phyloP scores from a whole-genome alignment of 768 basidiomycete genomes.

The Naematelia aurantialba region DNA sequence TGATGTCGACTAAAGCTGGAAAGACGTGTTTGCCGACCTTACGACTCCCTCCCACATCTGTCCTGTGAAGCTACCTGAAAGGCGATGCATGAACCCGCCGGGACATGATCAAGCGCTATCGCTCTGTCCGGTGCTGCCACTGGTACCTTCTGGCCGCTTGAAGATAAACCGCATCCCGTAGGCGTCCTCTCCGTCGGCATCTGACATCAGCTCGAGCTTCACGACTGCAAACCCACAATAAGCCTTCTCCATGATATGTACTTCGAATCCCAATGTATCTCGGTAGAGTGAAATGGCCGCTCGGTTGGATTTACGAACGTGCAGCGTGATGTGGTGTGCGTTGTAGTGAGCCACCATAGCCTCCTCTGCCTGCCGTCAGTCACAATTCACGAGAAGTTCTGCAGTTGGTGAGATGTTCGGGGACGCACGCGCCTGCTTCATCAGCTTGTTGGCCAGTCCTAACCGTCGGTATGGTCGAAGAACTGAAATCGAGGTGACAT shows the following conservation, averaged over 20 bases:
- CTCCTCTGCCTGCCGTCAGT: slow-evolving; percentile 62
- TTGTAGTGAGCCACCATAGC: slow-evolving; percentile 87
- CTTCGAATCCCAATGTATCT: slow-evolving; percentile 83
- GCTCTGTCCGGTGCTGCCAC: slow-evolving; percentile 8
- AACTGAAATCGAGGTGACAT: slow-evolving; percentile 95
- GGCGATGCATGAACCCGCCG: too few species aligned
- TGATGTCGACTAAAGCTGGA: too few species aligned
- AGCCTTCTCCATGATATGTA: slow-evolving; percentile 76
- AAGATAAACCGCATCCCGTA: slow-evolving; percentile 74
- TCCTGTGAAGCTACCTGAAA: too few species aligned
- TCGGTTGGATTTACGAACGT: slow-evolving; percentile 91
- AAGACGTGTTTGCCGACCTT: too few species aligned
- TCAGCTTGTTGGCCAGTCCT: slow-evolving; percentile 87
- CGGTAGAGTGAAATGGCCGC: slow-evolving; percentile 84
- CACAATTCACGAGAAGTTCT: neutral
- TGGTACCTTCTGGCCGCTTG: slow-evolving; percentile 1
- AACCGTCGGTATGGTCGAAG: slow-evolving; percentile 83
- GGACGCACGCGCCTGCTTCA: slow-evolving; percentile 80
- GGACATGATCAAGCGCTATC: too few species aligned
- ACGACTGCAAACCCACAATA: slow-evolving; percentile 67
- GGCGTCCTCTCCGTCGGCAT: slow-evolving; percentile 92
- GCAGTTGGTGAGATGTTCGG: neutral
- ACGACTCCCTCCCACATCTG: too few species aligned
- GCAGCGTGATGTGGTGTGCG: slow-evolving; percentile 77
- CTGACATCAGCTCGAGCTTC: slow-evolving; percentile 40